These are phyloP conservation scores for Clonostachys byssicola DNA, from an alignment of 2,329 filamentous ascomycete species.

Conservation along the genomic window DNA sequence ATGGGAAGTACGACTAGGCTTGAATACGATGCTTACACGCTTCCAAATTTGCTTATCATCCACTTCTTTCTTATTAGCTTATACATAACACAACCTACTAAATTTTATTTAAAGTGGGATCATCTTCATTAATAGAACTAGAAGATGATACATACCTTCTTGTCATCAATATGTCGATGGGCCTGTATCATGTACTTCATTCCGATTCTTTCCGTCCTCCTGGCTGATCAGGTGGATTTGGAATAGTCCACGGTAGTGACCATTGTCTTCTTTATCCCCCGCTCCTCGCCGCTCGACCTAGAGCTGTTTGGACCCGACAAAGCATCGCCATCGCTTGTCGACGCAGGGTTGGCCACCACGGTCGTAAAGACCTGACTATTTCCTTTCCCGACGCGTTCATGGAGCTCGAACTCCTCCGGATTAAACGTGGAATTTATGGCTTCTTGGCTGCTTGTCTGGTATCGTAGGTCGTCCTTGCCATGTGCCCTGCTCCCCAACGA, in stretches of 20 bases:
- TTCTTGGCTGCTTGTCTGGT: conserved; percentile 19
- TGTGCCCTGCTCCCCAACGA: conserved; percentile 11
- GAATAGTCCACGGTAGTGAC: conserved; percentile 14
- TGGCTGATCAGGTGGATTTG: neutral
- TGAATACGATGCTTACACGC: too few relatives aligned
- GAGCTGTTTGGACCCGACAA: conserved; percentile 1
- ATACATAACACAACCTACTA: too few relatives aligned
- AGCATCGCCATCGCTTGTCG: conserved; percentile 16
- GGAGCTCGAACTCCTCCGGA: conserved; percentile 16
- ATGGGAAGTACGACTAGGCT: too few relatives aligned
- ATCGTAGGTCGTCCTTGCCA: conserved; percentile 4
- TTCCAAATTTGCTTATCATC: too few relatives aligned
- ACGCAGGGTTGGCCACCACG: conserved; percentile 11
- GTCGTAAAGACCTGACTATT: conserved; percentile 11
- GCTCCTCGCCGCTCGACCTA: neutral
- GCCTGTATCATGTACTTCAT: too few relatives aligned
- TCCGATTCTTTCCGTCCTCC: too few relatives aligned
- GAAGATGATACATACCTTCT: too few relatives aligned
- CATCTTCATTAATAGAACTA: too few relatives aligned
- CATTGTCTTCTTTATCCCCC: conserved; percentile 20
- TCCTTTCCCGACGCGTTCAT: neutral
- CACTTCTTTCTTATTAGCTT: too few relatives aligned
- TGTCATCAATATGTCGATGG: too few relatives aligned
- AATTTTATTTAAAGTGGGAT: too few relatives aligned
- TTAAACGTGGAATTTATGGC: conserved; percentile 12